Percentiles rank a stretch among this genome's conserved stretches.
Conservation (phyloP, 1,139 yeast species). For the Debaryomyces sp. region DNA sequence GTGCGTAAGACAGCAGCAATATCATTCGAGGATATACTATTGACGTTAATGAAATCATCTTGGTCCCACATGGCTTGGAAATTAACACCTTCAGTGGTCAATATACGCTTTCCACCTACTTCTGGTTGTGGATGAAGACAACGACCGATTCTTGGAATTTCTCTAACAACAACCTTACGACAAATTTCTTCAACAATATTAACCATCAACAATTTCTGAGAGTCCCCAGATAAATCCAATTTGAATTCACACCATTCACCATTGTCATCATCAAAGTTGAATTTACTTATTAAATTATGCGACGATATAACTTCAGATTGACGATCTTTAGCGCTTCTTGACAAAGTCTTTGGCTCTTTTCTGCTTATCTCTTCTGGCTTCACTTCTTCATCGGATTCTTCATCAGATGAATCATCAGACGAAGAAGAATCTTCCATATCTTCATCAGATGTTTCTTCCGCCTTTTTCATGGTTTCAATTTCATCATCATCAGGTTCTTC, state of each 20-base stretch:
- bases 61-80: slow-evolving; percentile 98
- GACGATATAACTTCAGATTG: slow-evolving; percentile 77
- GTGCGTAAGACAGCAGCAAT: slow-evolving; percentile 86
- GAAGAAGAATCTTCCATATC: slow-evolving; percentile 47
- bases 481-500: slow-evolving; percentile 96
- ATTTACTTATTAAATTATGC: slow-evolving; percentile 72
- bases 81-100: slow-evolving; percentile 98
- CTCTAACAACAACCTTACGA: slow-evolving; percentile 88
- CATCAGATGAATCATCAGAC: slow-evolving; percentile 29
- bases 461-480: slow-evolving; percentile 81
- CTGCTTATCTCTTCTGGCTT: slow-evolving; percentile 27
- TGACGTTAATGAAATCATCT: slow-evolving; percentile 86
- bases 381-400: slow-evolving; percentile 24
- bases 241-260: slow-evolving; percentile 96
- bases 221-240: slow-evolving; percentile 79
- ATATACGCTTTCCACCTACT: slow-evolving; percentile 55
- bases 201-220: slow-evolving; percentile 95
- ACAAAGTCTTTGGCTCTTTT: slow-evolving; percentile 29
- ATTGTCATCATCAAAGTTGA: slow-evolving; percentile 83
- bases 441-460: slow-evolving; percentile 73
- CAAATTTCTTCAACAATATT: slow-evolving; percentile 93
- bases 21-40: slow-evolving; percentile 89
- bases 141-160: slow-evolving; percentile 88
- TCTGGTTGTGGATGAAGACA: slow-evolving; percentile 84
- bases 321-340: slow-evolving; percentile 75